These are phyloP conservation scores for Raddia guianensis DNA, from an alignment of 176 grass and related monocot genomes.

Conservation along the genomic window DNA sequence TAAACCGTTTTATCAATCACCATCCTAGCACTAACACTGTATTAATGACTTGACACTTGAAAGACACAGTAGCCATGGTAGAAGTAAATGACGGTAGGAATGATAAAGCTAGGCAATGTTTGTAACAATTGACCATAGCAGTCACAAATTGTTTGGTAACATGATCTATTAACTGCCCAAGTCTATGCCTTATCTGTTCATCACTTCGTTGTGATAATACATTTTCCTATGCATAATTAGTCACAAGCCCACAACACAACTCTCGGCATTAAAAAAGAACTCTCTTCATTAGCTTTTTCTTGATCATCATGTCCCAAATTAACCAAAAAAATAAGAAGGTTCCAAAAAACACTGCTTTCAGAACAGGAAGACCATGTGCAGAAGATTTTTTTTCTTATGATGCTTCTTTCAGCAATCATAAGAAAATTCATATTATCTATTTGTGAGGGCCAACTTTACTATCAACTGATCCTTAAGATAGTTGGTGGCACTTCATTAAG, in stretches of 20 bases:
- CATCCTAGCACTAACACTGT: not conserved
- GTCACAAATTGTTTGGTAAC: not conserved
- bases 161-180: not conserved
- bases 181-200: not conserved
- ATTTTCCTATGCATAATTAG: not conserved
- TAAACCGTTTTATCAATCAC: not conserved
- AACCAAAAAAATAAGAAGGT: not conserved
- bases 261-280: not conserved
- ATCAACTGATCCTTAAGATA: conserved; percentile 8
- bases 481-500: not conserved
- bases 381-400: not conserved
- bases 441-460: not conserved
- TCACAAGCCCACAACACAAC: not conserved
- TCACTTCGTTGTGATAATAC: not conserved
- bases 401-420: not conserved
- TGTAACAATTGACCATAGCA: not conserved
- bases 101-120: not conserved
- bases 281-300: not conserved
- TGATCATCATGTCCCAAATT: not conserved
- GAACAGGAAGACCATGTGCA: not conserved
- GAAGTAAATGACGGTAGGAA: not conserved
- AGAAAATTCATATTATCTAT: not conserved
- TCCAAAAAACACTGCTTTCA: not conserved
- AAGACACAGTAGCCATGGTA: not conserved
- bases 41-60: not conserved